Base-by-base conservation (phyloP, 805 yeast species). In the Scheffersomyces stipitis region DNA sequence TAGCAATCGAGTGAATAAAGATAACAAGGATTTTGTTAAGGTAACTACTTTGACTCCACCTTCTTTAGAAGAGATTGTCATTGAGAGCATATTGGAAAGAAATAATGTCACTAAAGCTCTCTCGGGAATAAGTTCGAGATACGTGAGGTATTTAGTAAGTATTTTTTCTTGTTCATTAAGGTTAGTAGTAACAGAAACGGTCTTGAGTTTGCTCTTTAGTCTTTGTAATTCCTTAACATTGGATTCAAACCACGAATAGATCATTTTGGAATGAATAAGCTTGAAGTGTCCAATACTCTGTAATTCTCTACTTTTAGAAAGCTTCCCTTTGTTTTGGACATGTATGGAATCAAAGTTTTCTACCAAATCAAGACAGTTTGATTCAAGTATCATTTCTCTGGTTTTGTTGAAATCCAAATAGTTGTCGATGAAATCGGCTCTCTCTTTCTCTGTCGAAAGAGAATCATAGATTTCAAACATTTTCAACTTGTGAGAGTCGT, bases 311-410 rank as follows among this genome's bases (percentile, higher is more conserved):
- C 15, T 30, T n/a, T 18, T 16, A 15, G 29, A 18, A 18, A 26
- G 30, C 15, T 22, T 33, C 9, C 23, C 18, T 26, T 37, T 33
- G 23, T 18, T 20, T 28, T 16, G 29, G 15, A 24, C 29, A 23
- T 16, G 30, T 2, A 10, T n/a, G 9, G 34, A 27, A 9, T 37
- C 37, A 4, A 48, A 29, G 20, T 38, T 37, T 15, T 48, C 54
- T 16, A 45, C 42, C 23, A 51, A 34, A 26, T 45, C 47, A 8
- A 49, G 41, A 27, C 47, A 47, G 34, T 52, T 40, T 1, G 41
- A 36, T 38, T 67, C 73, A 2, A 66, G 44, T 13, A 49, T 37
- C n/a, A 50, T 37, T 36, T 67, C 69, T 36, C 57, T 60, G 10
- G 29, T 15, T 18, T 31, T 36, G 41, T 57, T 57, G 46, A 50